Evolutionary conservation across 1,139 yeast genomes (phyloP).

Genomic region (Pichia sp.): DNA sequence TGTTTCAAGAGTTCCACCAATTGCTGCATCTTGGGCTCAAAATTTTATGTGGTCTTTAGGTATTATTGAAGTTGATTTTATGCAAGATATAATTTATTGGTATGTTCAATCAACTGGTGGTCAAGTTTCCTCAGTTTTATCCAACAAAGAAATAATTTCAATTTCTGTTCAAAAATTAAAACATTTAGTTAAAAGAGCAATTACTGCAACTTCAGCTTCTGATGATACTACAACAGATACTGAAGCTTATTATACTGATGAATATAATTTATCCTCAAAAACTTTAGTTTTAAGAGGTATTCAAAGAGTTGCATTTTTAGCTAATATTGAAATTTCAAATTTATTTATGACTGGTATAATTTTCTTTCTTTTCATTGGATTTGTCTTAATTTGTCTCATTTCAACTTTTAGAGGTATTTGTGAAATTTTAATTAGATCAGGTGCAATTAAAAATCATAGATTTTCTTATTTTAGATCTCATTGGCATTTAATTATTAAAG

Average conservation of each 20-base stretch:
- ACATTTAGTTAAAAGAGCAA: conserved; percentile 27
- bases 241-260: conserved; percentile 63
- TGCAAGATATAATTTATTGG: conserved; percentile 88
- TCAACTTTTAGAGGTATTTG: conserved; percentile 66
- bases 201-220: conserved; percentile 27
- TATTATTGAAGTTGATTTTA: conserved; percentile 68
- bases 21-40: conserved; percentile 98
- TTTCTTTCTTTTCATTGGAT: conserved; percentile 73
- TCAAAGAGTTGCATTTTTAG: conserved; percentile 80
- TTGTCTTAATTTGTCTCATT: conserved; percentile 59
- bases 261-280: conserved; percentile 53
- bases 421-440: conserved; percentile 61
- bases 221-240: conserved; percentile 45
- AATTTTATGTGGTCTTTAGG: conserved; percentile 97
- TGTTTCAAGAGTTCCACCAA: conserved; percentile 86
- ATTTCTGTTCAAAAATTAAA: conserved; percentile 68
- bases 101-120: conserved; percentile 97
- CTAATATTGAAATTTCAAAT: conserved; percentile 79
- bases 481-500: conserved; percentile 78
- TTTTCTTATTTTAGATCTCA: conserved; percentile 74
- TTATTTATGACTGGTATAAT: conserved; percentile 82
- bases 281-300: conserved; percentile 83
- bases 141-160: conserved; percentile 52
- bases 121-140: conserved; percentile 63
- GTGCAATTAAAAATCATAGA: conserved; percentile 55